Percentiles rank a stretch among this genome's conserved stretches.
These are phyloP conservation scores for Aspergillus taichungensis DNA, from an alignment of 495 filamentous ascomycete species.

Conservation along the genomic window DNA sequence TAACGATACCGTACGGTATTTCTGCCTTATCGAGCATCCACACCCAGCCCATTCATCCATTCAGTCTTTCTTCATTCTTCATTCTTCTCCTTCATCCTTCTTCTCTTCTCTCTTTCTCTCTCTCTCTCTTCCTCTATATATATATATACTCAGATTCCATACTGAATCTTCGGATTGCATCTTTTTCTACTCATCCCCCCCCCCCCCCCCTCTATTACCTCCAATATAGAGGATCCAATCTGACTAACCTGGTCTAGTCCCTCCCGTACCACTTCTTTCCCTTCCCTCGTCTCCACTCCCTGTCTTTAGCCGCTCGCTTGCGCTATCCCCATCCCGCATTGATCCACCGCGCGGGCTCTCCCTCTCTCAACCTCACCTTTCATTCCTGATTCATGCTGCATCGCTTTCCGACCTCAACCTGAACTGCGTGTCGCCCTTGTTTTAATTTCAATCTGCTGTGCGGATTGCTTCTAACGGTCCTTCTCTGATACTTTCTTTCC, in stretches of 20 bases:
- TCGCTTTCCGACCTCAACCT: slow-evolving; percentile 22
- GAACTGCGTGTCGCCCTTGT: slow-evolving; percentile 13
- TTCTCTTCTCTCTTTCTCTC: slow-evolving; percentile 2
- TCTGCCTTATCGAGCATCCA: too few species aligned
- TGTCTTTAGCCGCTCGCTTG: slow-evolving; percentile 38
- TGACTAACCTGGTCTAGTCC: too few species aligned
- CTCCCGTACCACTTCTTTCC: slow-evolving; percentile 12
- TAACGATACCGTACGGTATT: too few species aligned
- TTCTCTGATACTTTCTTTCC: slow-evolving; percentile 1
- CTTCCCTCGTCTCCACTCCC: slow-evolving; percentile 18
- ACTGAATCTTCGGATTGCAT: too few species aligned
- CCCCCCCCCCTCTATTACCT: neutral
- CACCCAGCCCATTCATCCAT: too few species aligned
- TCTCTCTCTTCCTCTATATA: neutral
- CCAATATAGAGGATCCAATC: too few species aligned
- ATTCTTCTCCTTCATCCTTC: neutral
- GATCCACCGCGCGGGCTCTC: slow-evolving; percentile 44
- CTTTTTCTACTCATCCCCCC: neutral
- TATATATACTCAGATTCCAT: neutral
- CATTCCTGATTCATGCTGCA: slow-evolving; percentile 28
- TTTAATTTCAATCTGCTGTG: slow-evolving; percentile 27
- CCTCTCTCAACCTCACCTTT: neutral
- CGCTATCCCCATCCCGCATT: slow-evolving; percentile 71
- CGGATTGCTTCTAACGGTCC: slow-evolving; percentile 18
- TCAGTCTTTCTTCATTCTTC: neutral